Evolutionary conservation across 805 yeast genomes (phyloP), one percentile per base, ranked within the genome.

Genomic region (Groenewaldozyma tartarivorans): DNA sequence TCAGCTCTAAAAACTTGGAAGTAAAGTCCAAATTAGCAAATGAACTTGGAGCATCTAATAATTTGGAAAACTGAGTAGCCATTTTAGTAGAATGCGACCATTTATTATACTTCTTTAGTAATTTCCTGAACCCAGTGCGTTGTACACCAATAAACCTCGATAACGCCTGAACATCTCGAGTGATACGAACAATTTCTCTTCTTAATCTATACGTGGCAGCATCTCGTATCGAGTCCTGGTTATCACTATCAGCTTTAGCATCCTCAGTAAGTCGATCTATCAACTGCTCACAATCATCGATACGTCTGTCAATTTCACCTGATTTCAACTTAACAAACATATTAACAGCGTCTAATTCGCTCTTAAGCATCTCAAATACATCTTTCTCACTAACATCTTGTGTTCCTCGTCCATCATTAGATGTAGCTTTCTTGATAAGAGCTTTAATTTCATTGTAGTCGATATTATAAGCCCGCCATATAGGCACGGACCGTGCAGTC

Each of bases 381-480:
- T 22, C 16, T 29, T 43, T 33, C 33, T 29, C 22, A 16, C 5
- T 18, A 20, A 27, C 13, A 9, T 34, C 26, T n/a, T 22, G 36
- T 4, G 38, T 15, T 17, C 35, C 22, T 22, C 26, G 35, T 22
- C 21, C 36, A 24, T 33, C 31, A 17, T 22, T 36, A 20, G 65
- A 55, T 1, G 90, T 81, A 5, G 78, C 75, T 17, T 59, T 56
- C 51, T 79, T 71, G 44, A 88, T 84, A 35, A 72, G 68, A 3
- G 62, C 61, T 60, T 87, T 88, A 43, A 88, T 58, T 29, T 77
- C 83, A 49, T 85, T 81, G 61, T 88, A 88, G 54, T 85, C 87
- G 32, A 88, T 69, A 58, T 88, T 86, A 61, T 84, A 80, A 46
- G 75, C 73, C 52, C 74, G 73, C 96, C 97, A 88, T 63, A 84